Percentiles rank a stretch among this genome's conserved stretches.
phyloP scores from a whole-genome alignment of 306 rosid species.

The Lathyrus tuberosus region DNA sequence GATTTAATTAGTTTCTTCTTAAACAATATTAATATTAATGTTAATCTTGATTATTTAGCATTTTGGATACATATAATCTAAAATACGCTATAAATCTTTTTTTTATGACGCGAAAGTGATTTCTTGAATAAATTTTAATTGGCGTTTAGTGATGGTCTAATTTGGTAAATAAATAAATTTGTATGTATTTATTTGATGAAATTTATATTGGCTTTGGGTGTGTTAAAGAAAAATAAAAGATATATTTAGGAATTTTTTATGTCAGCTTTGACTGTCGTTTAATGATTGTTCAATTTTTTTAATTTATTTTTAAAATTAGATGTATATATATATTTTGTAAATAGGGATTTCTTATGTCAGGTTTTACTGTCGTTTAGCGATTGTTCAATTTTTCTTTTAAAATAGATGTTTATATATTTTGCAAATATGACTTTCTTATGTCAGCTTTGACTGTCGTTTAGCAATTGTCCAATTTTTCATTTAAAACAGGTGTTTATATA shows the following conservation, averaged over 20 bases:
- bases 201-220: background rate
- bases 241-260: background rate
- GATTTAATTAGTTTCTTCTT: background rate
- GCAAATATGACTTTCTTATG: too few relatives aligned
- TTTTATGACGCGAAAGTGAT: background rate
- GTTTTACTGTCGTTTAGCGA: background rate
- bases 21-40: background rate
- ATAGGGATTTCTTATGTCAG: background rate
- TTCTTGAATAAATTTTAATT: background rate
- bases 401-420: too few relatives aligned
- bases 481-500: too few relatives aligned
- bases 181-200: background rate
- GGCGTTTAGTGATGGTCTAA: background rate
- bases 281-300: background rate
- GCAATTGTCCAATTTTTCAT: too few relatives aligned
- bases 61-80: background rate
- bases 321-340: too few relatives aligned
- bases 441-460: too few relatives aligned
- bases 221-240: background rate
- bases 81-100: background rate
- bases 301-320: too few relatives aligned
- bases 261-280: background rate
- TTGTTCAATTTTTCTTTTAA: background rate
- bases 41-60: background rate
- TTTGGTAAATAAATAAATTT: background rate